These are phyloP conservation scores for Tetrahymena borealis DNA, from an alignment of 73 alveolate genomes.

Conservation along the genomic window DNA sequence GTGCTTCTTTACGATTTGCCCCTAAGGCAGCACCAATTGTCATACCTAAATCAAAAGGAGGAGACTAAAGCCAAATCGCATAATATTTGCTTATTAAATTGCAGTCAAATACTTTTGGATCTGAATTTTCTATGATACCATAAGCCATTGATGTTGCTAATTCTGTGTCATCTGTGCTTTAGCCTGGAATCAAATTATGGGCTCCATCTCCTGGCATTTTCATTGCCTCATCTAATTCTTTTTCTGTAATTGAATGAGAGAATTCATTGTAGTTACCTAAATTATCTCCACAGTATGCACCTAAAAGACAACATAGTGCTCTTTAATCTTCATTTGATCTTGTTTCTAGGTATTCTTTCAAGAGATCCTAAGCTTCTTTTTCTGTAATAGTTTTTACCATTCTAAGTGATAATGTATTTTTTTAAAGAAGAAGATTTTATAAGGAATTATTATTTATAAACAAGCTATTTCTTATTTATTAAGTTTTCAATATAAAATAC, in stretches of 20 bases:
- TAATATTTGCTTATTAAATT: background rate
- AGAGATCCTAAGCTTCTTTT: background rate
- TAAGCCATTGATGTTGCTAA: background rate
- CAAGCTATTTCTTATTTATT: too few species aligned
- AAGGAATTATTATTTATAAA: too few species aligned
- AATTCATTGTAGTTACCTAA: background rate
- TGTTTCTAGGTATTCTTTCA: background rate
- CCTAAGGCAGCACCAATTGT: background rate
- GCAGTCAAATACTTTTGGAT: background rate
- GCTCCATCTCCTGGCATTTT: background rate
- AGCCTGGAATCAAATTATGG: background rate
- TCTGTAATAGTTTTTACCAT: background rate
- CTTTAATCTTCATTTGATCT: background rate
- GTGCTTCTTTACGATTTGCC: background rate
- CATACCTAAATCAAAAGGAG: background rate
- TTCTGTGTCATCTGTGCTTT: background rate
- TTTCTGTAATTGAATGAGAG: background rate
- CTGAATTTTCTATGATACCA: background rate
- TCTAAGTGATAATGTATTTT: too few species aligned
- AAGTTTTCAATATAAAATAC: too few species aligned
- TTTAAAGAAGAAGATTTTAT: too few species aligned
- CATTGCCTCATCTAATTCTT: background rate
- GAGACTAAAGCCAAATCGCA: background rate
- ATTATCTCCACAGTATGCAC: background rate
- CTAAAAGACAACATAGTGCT: background rate